Evolutionary conservation across 495 filamentous ascomycete species (phyloP).

Genomic region (Podospora conica): DNA sequence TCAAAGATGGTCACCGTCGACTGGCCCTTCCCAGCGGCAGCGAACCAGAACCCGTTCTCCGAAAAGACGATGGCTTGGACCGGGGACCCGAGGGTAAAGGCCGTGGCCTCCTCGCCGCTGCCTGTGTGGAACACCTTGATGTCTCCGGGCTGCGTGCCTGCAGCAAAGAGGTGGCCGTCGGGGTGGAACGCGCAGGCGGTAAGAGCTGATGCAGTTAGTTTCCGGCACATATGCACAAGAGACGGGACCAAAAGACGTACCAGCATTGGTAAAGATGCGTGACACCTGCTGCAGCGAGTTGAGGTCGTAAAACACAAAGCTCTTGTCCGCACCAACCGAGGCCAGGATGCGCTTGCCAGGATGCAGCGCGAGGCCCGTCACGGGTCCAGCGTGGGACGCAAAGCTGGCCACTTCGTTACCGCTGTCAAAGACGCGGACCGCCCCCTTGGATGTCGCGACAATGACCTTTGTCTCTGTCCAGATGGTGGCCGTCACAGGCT

Average conservation of each 20-base stretch:
- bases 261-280: slow-evolving; percentile 73
- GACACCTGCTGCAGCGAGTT: slow-evolving; percentile 56
- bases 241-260: slow-evolving; percentile 47
- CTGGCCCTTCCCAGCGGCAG: slow-evolving; percentile 64
- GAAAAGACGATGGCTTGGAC: slow-evolving; percentile 78
- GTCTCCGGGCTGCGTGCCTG: slow-evolving; percentile 66
- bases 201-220: slow-evolving; percentile 55
- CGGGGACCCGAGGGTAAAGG: slow-evolving; percentile 59
- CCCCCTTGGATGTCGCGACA: slow-evolving; percentile 66
- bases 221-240: background rate
- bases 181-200: slow-evolving; percentile 84
- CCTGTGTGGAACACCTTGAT: slow-evolving; percentile 85
- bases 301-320: slow-evolving; percentile 86
- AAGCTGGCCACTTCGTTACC: slow-evolving; percentile 61
- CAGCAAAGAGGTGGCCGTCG: slow-evolving; percentile 87
- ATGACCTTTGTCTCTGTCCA: slow-evolving; percentile 71
- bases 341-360: slow-evolving; percentile 79
- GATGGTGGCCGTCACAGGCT: slow-evolving; percentile 67
- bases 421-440: slow-evolving; percentile 69
- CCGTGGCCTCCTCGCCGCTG: slow-evolving; percentile 61
- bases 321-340: slow-evolving; percentile 87
- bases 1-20: slow-evolving; percentile 82
- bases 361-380: slow-evolving; percentile 71
- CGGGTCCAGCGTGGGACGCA: slow-evolving; percentile 71
- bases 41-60: slow-evolving; percentile 96